A percentile compares a stretch with the other conserved stretches of the same genome.
These are phyloP conservation scores for Boletellus ananiceps DNA, from an alignment of 768 basidiomycete genomes.

Conservation along the genomic window DNA sequence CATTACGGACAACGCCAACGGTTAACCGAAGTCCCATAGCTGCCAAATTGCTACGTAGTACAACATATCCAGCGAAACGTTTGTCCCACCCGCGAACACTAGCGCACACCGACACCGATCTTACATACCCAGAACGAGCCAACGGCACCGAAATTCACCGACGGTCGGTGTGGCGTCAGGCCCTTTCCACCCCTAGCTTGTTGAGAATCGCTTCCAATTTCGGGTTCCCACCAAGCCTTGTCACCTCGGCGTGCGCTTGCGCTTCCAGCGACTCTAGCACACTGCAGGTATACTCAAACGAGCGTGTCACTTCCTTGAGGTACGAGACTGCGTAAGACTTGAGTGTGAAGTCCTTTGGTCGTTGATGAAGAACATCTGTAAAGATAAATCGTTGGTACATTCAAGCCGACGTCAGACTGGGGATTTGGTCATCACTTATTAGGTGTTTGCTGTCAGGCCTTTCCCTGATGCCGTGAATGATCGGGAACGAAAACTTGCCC, in stretches of 20 bases:
- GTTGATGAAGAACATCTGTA: constrained; percentile 86
- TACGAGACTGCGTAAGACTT: constrained; percentile 80
- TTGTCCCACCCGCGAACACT: background rate
- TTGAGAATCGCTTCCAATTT: constrained; percentile 56
- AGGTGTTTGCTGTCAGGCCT: constrained; percentile 75
- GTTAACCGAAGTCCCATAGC: background rate
- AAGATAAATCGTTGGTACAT: background rate
- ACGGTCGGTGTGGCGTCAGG: background rate
- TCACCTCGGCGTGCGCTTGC: constrained; percentile 67
- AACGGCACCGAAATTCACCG: background rate
- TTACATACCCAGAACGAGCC: background rate
- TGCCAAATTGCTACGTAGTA: background rate
- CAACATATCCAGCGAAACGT: background rate
- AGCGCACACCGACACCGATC: background rate
- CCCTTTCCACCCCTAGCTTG: constrained; percentile 34
- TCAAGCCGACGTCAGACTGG: background rate
- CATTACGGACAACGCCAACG: background rate
- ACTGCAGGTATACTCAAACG: constrained; percentile 79
- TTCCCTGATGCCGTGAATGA: constrained; percentile 84
- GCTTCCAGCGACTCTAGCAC: constrained; percentile 64
- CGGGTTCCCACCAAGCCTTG: constrained; percentile 70
- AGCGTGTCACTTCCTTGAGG: constrained; percentile 68
- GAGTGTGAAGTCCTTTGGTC: constrained; percentile 73
- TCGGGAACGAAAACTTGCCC: constrained; percentile 96
- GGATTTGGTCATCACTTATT: constrained; percentile 56